Base-by-base conservation (phyloP, 1,284 basidiomycete genomes). In the Cyathus olla region DNA sequence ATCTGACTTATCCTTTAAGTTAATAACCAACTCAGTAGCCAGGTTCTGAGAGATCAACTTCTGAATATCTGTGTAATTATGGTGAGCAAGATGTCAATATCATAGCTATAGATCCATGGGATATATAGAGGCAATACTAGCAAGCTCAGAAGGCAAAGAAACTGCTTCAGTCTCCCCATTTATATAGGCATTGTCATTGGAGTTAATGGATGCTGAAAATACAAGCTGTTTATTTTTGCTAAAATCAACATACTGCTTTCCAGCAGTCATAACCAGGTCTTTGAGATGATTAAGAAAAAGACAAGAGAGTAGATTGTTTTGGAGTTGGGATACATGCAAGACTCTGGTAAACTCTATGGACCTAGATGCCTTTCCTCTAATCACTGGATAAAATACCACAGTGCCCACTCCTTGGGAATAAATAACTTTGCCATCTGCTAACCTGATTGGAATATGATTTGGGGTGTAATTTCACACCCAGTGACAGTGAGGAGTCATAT, bases 401-500 rank as follows among this genome's bases (percentile, higher is more conserved):
- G 67, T 65, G 15, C 70, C 76, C 8, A 75, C 61, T 4, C 75
- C 74, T 48, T 63, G 72, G 51, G 70, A 73, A 63, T 72, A 76
- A 48, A 80, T 62, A 15, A 74, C 52, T 6, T 57, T 58, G 51
- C 72, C 21, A 31, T 56, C 55, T 24, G 55, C 55, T 17, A 56
- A 48, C 39, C 24, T 31, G n/a, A 79, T 68, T 24, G 74, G 66
- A 24, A 71, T 58, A 15, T 42, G 11, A 50, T 56, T 56, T 28
- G 71, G 68, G 3, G 48, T 57, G 61, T 79, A 78, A 57, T 65
- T 69, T 44, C 57, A 28, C 53, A 80, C 59, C 75, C 75, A 81
- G 57, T 73, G 66, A 44, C 58, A 59, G 64, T 79, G 72, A 4
- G 74, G 74, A 10, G 73, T 78, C 77, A 79, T 79, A 72, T 79